A percentile compares a stretch with the other conserved stretches of the same genome.
phyloP scores from a whole-genome alignment of 441 rosid species.

The Pelargonium australe region DNA sequence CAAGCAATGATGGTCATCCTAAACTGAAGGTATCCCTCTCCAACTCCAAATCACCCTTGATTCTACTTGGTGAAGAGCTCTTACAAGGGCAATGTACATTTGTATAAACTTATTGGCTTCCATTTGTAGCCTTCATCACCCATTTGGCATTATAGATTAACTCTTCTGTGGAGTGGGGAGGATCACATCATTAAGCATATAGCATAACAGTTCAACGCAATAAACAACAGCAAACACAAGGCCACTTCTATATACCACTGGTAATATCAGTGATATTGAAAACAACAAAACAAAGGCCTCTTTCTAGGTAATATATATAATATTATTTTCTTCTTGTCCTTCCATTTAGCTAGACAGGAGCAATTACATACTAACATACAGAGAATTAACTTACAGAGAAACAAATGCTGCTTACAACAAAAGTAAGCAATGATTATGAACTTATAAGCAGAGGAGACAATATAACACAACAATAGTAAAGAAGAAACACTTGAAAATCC shows the following conservation, averaged over 20 bases:
- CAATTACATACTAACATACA: neutral
- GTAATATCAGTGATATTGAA: neutral
- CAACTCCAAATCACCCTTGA: neutral
- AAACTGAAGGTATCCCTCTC: neutral
- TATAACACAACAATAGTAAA: slow-evolving; percentile 12
- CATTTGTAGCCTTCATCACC: neutral
- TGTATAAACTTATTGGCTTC: neutral
- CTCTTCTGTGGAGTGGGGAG: neutral
- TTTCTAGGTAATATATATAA: neutral
- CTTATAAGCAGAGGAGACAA: slow-evolving; percentile 17
- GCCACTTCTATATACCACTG: neutral
- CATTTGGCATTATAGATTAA: no score
- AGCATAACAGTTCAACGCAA: neutral
- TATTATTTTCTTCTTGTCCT: neutral
- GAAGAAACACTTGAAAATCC: slow-evolving; percentile 3
- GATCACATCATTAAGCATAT: neutral
- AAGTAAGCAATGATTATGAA: slow-evolving; percentile 1
- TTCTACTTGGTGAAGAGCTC: neutral
- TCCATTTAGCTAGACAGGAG: neutral
- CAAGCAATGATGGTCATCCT: neutral
- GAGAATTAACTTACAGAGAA: neutral
- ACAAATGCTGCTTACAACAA: neutral
- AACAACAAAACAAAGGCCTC: neutral
- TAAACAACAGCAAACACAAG: slow-evolving; percentile 1
- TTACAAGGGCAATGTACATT: neutral